These are phyloP conservation scores for Candida tropicalis DNA, from an alignment of 1,139 yeast species.

Conservation along the genomic window DNA sequence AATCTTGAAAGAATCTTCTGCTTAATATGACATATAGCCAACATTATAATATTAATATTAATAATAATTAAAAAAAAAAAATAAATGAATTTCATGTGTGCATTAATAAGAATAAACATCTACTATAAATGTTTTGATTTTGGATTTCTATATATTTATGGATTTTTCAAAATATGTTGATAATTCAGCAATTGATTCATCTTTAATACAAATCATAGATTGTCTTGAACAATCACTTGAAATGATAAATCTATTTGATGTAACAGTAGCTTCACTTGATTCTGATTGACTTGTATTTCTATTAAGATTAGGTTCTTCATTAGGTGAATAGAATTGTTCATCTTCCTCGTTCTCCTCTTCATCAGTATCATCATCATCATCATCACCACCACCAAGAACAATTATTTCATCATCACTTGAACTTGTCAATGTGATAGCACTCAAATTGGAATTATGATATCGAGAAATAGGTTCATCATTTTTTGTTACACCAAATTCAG, in stretches of 20 bases:
- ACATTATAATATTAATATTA: too few relatives aligned
- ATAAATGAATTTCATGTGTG: not conserved
- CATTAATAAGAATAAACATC: not conserved
- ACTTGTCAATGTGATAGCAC: constrained; percentile 19
- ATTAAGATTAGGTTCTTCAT: constrained; percentile 3
- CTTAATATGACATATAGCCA: too few relatives aligned
- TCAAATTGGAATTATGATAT: constrained; percentile 13
- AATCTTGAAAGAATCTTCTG: constrained; percentile 41
- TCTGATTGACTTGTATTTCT: constrained; percentile 20
- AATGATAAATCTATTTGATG: constrained; percentile 20
- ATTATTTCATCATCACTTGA: constrained; percentile 19
- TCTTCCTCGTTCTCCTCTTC: constrained; percentile 17
- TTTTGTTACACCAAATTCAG: constrained; percentile 18
- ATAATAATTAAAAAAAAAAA: not conserved
- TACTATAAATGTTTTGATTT: too few relatives aligned
- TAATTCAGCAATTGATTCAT: constrained; percentile 38
- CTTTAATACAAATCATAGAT: constrained; percentile 15
- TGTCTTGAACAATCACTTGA: constrained; percentile 5
- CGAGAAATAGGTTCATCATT: not conserved
- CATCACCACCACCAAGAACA: too few relatives aligned
- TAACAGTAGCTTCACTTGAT: constrained; percentile 40
- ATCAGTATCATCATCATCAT: constrained; percentile 6
- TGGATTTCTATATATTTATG: constrained; percentile 23
- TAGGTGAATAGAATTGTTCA: constrained; percentile 25
- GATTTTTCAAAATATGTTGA: constrained; percentile 36